Evolutionary conservation across 2,329 filamentous ascomycete species (phyloP).

Genomic region (Pseudogymnoascus sp.): DNA sequence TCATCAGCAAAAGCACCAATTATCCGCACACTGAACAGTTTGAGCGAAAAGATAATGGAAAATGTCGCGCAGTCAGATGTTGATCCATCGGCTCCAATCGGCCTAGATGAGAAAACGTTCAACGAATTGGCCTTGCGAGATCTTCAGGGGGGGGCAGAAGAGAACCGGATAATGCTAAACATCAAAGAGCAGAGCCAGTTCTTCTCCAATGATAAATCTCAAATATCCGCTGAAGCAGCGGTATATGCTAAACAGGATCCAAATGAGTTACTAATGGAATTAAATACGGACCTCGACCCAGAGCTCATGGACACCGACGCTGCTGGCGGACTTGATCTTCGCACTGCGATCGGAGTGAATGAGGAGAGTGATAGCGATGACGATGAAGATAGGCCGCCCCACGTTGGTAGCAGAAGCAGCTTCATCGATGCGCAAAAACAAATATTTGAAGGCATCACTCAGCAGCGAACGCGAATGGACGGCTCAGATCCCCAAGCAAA

Average conservation of each 20-base stretch:
- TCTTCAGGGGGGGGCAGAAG: conserved; percentile 65
- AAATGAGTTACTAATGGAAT: conserved; percentile 55
- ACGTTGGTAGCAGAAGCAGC: conserved; percentile 65
- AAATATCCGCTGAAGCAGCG: conserved; percentile 34
- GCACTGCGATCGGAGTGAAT: conserved; percentile 59
- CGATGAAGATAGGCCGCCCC: conserved; percentile 47
- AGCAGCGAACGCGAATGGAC: conserved; percentile 54
- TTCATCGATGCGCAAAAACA: conserved; percentile 59
- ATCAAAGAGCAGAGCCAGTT: conserved; percentile 83
- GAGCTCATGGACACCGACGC: conserved; percentile 41
- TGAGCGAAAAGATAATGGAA: conserved; percentile 90
- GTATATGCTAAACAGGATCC: conserved; percentile 65
- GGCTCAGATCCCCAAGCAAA: conserved; percentile 32
- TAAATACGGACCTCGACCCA: conserved; percentile 56
- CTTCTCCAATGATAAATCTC: conserved; percentile 55
- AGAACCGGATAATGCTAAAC: conserved; percentile 75
- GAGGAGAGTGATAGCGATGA: conserved; percentile 66
- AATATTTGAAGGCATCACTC: conserved; percentile 58
- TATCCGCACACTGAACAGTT: conserved; percentile 77
- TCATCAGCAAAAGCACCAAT: conserved; percentile 75
- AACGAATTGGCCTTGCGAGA: conserved; percentile 73
- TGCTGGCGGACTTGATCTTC: conserved; percentile 52
- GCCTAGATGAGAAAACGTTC: conserved; percentile 67
- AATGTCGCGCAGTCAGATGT: conserved; percentile 74
- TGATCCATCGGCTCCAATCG: conserved; percentile 58